phyloP scores from a whole-genome alignment of 805 yeast genomes.

The Yarrowia sp. region DNA sequence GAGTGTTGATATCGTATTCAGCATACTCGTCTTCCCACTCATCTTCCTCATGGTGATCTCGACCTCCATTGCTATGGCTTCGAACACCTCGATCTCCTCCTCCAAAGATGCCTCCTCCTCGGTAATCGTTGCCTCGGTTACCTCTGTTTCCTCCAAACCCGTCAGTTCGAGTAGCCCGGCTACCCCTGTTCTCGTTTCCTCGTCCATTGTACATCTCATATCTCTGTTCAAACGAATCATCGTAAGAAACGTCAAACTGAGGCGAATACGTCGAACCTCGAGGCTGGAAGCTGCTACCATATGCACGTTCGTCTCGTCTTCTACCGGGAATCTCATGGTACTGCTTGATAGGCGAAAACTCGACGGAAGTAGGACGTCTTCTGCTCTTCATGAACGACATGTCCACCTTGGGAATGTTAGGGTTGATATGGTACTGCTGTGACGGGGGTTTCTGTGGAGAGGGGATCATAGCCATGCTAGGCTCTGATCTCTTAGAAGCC shows the following conservation, averaged over 20 bases:
- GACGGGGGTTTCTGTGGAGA: conserved; percentile 24
- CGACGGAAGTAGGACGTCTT: conserved; percentile 20
- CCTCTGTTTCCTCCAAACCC: not conserved
- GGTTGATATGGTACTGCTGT: conserved; percentile 13
- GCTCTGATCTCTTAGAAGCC: conserved; percentile 2
- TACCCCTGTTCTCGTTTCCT: conserved; percentile 3
- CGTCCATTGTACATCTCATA: conserved; percentile 12
- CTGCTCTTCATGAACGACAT: conserved; percentile 20
- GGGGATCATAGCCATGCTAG: conserved; percentile 28
- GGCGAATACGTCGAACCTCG: conserved; percentile 8
- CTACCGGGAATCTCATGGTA: conserved; percentile 27
- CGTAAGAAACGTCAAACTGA: conserved; percentile 10
- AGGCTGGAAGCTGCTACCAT: conserved; percentile 1
- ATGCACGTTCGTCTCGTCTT: not conserved
- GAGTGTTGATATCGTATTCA: conserved; percentile 17
- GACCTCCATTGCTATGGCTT: not conserved
- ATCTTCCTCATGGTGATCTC: conserved; percentile 4
- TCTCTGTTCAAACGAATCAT: conserved; percentile 23
- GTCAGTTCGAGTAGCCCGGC: not conserved
- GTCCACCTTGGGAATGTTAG: conserved; percentile 27
- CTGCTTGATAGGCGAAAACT: conserved; percentile 32
- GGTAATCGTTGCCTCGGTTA: not conserved
- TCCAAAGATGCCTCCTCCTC: not conserved
- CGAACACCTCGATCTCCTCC: not conserved
- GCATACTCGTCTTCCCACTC: conserved; percentile 26